These are phyloP conservation scores for Tubosaeta sp. DNA, from an alignment of 768 basidiomycete genomes.

Conservation along the genomic window DNA sequence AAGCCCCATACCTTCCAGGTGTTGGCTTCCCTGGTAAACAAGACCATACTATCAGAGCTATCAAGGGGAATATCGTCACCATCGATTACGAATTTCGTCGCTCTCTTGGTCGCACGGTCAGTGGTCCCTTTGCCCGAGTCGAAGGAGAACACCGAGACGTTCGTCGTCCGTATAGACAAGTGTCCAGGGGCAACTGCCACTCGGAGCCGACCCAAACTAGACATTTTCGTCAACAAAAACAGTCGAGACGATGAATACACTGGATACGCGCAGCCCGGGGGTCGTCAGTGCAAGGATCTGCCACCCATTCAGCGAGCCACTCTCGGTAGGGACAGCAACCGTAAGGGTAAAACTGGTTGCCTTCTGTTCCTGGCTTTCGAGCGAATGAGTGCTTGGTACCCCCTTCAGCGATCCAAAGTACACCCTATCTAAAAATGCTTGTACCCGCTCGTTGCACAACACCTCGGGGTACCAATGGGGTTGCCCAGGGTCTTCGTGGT, in stretches of 20 bases:
- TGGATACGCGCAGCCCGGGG: constrained; percentile 63
- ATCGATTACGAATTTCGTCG: constrained; percentile 11
- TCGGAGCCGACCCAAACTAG: constrained; percentile 20
- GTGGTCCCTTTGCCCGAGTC: not conserved
- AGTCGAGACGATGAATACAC: not conserved
- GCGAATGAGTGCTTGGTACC: not conserved
- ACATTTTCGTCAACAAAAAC: not conserved
- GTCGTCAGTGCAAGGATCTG: constrained; percentile 50
- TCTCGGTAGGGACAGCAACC: constrained; percentile 62
- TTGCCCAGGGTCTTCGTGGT: constrained; percentile 56
- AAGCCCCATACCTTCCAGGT: constrained; percentile 22
- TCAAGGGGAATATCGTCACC: not conserved
- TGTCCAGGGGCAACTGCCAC: constrained; percentile 7
- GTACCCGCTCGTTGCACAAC: constrained; percentile 51
- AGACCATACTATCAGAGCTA: not conserved
- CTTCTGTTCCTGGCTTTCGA: not conserved
- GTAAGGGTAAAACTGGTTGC: constrained; percentile 60
- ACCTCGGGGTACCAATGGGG: constrained; percentile 70
- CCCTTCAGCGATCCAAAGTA: constrained; percentile 3
- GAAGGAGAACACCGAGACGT: constrained; percentile 24
- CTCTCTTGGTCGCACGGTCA: not conserved
- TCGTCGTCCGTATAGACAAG: constrained; percentile 20
- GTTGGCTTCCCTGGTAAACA: constrained; percentile 8
- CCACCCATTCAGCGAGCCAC: constrained; percentile 69
- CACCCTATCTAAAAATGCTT: constrained; percentile 48